Conservation (phyloP, 768 basidiomycete genomes). For the Trametes meyenii region DNA sequence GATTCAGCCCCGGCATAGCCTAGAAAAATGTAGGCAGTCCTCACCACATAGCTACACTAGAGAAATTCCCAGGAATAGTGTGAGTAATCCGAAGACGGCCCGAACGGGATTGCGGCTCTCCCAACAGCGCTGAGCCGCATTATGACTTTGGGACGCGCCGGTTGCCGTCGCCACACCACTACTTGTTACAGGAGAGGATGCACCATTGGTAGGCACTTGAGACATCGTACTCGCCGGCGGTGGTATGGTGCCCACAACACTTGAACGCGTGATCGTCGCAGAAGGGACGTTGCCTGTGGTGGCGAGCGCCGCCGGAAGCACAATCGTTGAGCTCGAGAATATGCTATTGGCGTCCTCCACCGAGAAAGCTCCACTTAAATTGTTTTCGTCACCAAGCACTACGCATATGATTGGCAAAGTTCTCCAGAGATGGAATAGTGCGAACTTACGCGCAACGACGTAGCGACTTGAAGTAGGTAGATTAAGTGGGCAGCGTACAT, state of each 20-base stretch:
- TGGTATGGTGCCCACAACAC: slow-evolving; percentile 5
- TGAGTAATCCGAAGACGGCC: too few relatives aligned
- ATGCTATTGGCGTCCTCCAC: not conserved
- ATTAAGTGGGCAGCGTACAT: slow-evolving; percentile 4
- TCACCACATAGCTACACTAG: too few relatives aligned
- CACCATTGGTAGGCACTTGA: not conserved
- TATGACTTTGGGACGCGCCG: too few relatives aligned
- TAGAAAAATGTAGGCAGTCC: too few relatives aligned
- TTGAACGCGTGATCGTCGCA: slow-evolving; percentile 3
- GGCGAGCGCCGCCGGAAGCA: not conserved
- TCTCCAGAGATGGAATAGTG: too few relatives aligned
- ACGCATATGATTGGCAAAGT: not conserved
- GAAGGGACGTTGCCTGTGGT: slow-evolving; percentile 1
- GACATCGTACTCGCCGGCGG: not conserved
- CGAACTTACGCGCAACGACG: not conserved
- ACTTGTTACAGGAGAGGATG: not conserved
- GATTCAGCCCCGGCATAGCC: too few relatives aligned
- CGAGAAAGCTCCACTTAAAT: not conserved
- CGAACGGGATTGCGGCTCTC: too few relatives aligned
- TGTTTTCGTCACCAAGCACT: slow-evolving; percentile 2
- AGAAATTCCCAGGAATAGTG: too few relatives aligned
- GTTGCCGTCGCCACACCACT: too few relatives aligned
- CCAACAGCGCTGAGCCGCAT: too few relatives aligned
- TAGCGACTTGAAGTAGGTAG: not conserved
- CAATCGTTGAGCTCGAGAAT: not conserved